Percentiles rank a stretch among this genome's conserved stretches.
These are phyloP conservation scores for Iberis pinnata DNA, from an alignment of 345 rosid species.

Conservation along the genomic window DNA sequence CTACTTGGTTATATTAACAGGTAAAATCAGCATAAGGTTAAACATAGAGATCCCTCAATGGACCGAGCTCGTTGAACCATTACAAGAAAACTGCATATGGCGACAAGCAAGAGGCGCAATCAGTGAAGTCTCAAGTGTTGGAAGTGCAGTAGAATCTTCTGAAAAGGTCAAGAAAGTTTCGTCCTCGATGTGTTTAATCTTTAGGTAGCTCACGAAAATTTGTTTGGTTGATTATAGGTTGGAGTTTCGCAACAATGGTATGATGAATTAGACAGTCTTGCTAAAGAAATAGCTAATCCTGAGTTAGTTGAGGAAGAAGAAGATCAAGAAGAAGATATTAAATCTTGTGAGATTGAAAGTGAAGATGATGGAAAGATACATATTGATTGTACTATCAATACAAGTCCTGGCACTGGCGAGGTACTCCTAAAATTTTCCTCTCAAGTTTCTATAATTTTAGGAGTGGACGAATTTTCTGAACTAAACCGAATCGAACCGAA, in stretches of 20 bases:
- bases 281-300: conserved; percentile 45
- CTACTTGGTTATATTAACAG: conserved; percentile 34
- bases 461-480: too few relatives aligned
- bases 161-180: conserved; percentile 56
- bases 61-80: conserved; percentile 42
- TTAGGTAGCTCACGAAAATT: neutral
- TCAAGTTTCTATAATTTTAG: conserved; percentile 2
- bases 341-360: conserved; percentile 23
- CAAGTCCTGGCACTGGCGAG: conserved; percentile 88
- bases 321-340: conserved; percentile 12
- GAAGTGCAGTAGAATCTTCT: conserved; percentile 37
- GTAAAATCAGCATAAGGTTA: conserved; percentile 53
- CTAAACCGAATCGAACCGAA: too few relatives aligned
- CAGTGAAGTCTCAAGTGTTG: conserved; percentile 36
- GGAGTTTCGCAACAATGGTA: conserved; percentile 89
- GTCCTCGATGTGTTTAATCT: neutral
- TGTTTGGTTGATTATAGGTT: conserved; percentile 44
- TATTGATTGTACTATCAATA: conserved; percentile 56
- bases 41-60: conserved; percentile 57
- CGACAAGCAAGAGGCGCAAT: conserved; percentile 83
- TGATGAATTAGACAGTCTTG: conserved; percentile 78
- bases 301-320: conserved; percentile 42
- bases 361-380: conserved; percentile 43
- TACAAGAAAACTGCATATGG: conserved; percentile 28
- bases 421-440: conserved; percentile 33